phyloP scores from a whole-genome alignment of 2,329 filamentous ascomycete genomes.

The Atkinsonella texensis region DNA sequence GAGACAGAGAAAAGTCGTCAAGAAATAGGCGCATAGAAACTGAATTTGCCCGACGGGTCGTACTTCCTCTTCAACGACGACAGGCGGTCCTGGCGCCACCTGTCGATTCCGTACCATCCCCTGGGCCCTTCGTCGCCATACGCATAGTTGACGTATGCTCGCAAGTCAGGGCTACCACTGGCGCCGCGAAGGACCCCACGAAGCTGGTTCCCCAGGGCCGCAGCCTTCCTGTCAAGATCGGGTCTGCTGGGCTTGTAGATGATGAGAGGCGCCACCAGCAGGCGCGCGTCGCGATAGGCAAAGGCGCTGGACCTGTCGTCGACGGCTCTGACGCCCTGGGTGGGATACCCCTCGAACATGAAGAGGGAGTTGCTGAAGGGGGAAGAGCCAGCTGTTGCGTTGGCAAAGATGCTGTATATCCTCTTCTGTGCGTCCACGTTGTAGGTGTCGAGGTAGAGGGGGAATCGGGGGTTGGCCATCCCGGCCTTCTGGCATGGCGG shows the following conservation, averaged over 20 bases:
- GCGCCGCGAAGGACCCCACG: conserved; percentile 24
- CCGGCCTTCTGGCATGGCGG: conserved; percentile 30
- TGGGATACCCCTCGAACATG: conserved; percentile 42
- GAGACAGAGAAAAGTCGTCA: neutral
- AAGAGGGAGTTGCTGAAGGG: conserved; percentile 26
- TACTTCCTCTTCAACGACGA: conserved; percentile 32
- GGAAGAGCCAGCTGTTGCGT: conserved; percentile 13
- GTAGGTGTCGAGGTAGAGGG: conserved; percentile 30
- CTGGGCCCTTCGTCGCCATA: conserved; percentile 28
- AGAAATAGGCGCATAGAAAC: conserved; percentile 26
- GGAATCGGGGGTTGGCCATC: conserved; percentile 28
- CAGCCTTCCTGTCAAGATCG: conserved; percentile 21
- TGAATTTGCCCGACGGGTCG: conserved; percentile 30
- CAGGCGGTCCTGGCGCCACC: conserved; percentile 33
- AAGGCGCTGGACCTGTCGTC: conserved; percentile 28
- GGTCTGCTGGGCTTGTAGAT: conserved; percentile 21
- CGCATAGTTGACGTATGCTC: conserved; percentile 38
- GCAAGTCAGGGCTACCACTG: conserved; percentile 19
- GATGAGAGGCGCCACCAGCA: conserved; percentile 28
- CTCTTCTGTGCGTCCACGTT: conserved; percentile 17
- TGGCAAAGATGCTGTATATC: conserved; percentile 22
- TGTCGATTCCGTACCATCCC: conserved; percentile 33
- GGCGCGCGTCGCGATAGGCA: conserved; percentile 30
- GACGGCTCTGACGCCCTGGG: conserved; percentile 28
- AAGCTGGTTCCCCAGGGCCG: conserved; percentile 23